These are phyloP conservation scores for Xylariales sp. DNA, from an alignment of 2,329 filamentous ascomycete species.

Conservation along the genomic window DNA sequence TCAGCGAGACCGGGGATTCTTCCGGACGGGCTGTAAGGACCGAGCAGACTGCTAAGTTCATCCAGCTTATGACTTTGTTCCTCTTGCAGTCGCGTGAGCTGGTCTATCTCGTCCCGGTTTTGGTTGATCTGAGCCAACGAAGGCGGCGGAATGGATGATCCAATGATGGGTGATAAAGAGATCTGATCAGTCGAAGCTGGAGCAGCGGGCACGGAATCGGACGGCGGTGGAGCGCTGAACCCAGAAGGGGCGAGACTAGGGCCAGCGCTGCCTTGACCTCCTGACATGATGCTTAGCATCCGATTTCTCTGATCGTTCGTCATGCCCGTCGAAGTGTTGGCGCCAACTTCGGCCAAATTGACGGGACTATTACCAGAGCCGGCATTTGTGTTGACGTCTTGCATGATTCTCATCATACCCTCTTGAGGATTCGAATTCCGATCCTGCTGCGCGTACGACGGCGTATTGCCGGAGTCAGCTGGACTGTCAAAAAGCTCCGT, in stretches of 20 bases:
- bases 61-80: constrained; percentile 75
- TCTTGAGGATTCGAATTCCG: constrained; percentile 54
- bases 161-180: constrained; percentile 47
- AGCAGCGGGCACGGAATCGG: constrained; percentile 14
- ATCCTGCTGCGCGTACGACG: constrained; percentile 50
- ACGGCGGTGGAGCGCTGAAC: constrained; percentile 11
- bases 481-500: constrained; percentile 57
- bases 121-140: constrained; percentile 58
- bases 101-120: constrained; percentile 72
- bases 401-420: constrained; percentile 62
- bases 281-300: constrained; percentile 58
- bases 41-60: constrained; percentile 67
- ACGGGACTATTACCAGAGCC: constrained; percentile 32
- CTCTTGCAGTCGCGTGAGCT: constrained; percentile 71
- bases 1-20: constrained; percentile 66
- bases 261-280: constrained; percentile 18
- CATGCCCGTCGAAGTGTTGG: constrained; percentile 49
- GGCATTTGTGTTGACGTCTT: constrained; percentile 55
- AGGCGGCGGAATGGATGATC: constrained; percentile 40
- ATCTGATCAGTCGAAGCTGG: constrained; percentile 22
- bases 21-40: constrained; percentile 76
- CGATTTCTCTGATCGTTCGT: constrained; percentile 53
- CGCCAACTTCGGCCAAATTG: constrained; percentile 53
- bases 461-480: constrained; percentile 38
- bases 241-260: constrained; percentile 19